A percentile compares a stretch with the other conserved stretches of the same genome.
Evolutionary conservation across 176 grass and related monocot genomes (phyloP).

Genomic region (Lolium perenne): DNA sequence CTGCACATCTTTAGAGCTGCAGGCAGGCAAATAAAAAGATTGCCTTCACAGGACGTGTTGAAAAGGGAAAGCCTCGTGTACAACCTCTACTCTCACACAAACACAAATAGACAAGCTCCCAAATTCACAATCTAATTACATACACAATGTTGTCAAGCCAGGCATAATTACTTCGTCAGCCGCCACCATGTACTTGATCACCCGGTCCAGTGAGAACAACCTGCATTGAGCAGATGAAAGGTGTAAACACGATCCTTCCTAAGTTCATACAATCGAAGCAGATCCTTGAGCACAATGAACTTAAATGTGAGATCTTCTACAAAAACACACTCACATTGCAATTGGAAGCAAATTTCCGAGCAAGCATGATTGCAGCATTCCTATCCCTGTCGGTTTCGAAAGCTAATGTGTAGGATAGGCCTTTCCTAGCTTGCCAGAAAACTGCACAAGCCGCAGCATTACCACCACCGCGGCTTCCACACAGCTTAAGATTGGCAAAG

Average conservation of each 20-base stretch:
- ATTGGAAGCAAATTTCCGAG: slow-evolving; percentile 82
- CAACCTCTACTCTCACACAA: slow-evolving; percentile 52
- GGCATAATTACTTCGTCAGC: slow-evolving; percentile 28
- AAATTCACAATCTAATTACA: slow-evolving; percentile 57
- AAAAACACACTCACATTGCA: slow-evolving; percentile 69
- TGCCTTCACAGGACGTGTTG: slow-evolving; percentile 50
- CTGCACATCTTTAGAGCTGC: slow-evolving; percentile 30
- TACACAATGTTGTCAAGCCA: slow-evolving; percentile 34
- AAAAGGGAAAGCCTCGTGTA: slow-evolving; percentile 50
- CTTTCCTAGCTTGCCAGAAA: slow-evolving; percentile 87
- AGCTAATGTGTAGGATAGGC: slow-evolving; percentile 68
- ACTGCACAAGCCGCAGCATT: slow-evolving; percentile 73
- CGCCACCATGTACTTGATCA: slow-evolving; percentile 48
- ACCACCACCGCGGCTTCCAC: slow-evolving; percentile 85
- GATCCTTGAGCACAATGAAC: neutral
- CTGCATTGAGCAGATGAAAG: slow-evolving; percentile 43
- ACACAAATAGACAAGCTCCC: slow-evolving; percentile 47
- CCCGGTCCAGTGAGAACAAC: slow-evolving; percentile 70
- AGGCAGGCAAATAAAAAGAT: slow-evolving; percentile 65
- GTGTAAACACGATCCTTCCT: neutral
- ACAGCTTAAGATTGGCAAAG: slow-evolving; percentile 60
- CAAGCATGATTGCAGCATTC: slow-evolving; percentile 89
- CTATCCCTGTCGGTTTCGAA: slow-evolving; percentile 92
- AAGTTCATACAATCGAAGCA: neutral
- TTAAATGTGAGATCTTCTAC: neutral